Evolutionary conservation across 768 basidiomycete species (phyloP).

Genomic region (Kwoniella mangroviensis): DNA sequence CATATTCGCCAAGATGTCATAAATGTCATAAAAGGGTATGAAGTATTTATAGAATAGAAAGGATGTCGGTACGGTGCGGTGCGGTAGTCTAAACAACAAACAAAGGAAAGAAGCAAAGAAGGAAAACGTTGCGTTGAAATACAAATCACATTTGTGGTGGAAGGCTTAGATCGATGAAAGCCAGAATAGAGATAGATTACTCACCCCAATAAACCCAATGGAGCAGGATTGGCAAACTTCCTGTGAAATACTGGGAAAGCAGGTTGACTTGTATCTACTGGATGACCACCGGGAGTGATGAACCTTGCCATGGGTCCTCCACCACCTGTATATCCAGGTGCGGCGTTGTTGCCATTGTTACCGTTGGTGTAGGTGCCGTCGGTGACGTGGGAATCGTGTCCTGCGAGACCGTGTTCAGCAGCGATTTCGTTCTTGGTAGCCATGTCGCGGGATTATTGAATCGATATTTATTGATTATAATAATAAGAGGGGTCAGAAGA

Average conservation of each 20-base stretch:
- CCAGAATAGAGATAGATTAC: background rate
- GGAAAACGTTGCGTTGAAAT: background rate
- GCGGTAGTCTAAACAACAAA: background rate
- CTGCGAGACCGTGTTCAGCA: slow-evolving; percentile 5
- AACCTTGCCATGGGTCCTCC: slow-evolving; percentile 38
- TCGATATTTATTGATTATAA: no score
- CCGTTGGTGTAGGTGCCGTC: background rate
- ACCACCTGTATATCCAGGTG: slow-evolving; percentile 28
- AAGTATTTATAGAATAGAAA: background rate
- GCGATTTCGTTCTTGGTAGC: slow-evolving; percentile 4
- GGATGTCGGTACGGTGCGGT: background rate
- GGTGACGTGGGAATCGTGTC: background rate
- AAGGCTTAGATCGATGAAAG: no score
- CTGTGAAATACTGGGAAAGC: slow-evolving; percentile 52
- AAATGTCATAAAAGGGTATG: no score
- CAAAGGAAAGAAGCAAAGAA: background rate
- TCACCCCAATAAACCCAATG: slow-evolving; percentile 51
- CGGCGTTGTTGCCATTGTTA: background rate
- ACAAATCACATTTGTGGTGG: no score
- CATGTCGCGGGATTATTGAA: background rate
- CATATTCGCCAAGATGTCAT: no score
- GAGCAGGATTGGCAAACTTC: slow-evolving; percentile 56
- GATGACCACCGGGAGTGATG: slow-evolving; percentile 56
- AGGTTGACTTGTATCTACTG: slow-evolving; percentile 52
- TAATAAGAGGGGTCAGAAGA: background rate